Base-by-base conservation (phyloP, 768 basidiomycete species). In the Leucosporidium scottii region DNA sequence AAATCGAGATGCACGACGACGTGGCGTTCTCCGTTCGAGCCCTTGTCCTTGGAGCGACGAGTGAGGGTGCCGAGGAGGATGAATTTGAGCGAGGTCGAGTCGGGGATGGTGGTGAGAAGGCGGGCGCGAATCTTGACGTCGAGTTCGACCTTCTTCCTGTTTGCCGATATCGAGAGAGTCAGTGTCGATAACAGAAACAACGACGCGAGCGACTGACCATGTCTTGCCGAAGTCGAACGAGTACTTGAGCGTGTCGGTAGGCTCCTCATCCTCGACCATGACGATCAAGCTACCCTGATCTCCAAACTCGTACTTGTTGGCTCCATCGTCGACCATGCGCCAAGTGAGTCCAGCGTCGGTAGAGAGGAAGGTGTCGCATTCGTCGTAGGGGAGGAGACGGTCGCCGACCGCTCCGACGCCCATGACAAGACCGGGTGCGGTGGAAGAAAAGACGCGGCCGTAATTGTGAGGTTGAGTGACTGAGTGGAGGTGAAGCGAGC, bases 71-170 rank as follows among this genome's bases (percentile, higher is more conserved):
- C 96, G 30, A 96, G 82, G 12, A 99, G 82, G 13, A 98, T 76
- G 81, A 98, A 97, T 78, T 94, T 97, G 76, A 96, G 94, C 0
- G 91, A 93, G 0, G 96, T 97, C 18, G 91, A 91, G 73, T 99
- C 96, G 0, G 91, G 90, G 8, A 97, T 84, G 5, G 92, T 96
- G 51, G 88, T 86, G n/a, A 99, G 80, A 0, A 85, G 85, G 12
- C 85, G 82, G 0, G 90, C 86, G 27, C 87, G 86, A 7, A 97
- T 69, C 34, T 80, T 86, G 66, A 89, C 77, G 3, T 85, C 89
- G 61, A 93, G 79, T 18, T 88, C 79, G 68, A 89, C 86, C 18
- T 82, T 80, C 65, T 84, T 79, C 92, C 92, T 93, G 71, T 23
- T 18, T n/a, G 21, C n/a, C 18, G 28, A n/a, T 44, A 56, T 47